phyloP scores from a whole-genome alignment of 1,284 basidiomycete genomes.

The Trametes hirsuta region DNA sequence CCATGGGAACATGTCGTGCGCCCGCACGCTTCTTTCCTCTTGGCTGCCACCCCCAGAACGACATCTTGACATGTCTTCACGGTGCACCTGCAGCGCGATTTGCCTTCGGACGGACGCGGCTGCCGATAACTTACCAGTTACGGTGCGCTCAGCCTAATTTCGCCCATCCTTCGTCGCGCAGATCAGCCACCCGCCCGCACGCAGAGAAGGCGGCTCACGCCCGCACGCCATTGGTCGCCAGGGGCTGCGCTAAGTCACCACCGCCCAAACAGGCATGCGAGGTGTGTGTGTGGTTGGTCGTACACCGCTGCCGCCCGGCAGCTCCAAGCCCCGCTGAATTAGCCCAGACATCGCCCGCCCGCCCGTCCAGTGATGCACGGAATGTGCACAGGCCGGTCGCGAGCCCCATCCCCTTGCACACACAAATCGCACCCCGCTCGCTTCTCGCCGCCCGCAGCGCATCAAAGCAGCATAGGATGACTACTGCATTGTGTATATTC shows the following conservation, averaged over 20 bases:
- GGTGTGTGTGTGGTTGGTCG: background rate
- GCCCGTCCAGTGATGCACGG: too few relatives aligned
- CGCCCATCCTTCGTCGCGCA: background rate
- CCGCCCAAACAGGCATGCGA: constrained; percentile 11
- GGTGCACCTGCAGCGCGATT: background rate
- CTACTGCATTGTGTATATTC: too few relatives aligned
- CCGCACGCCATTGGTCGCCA: constrained; percentile 11
- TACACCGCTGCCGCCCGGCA: background rate
- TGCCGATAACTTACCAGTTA: background rate
- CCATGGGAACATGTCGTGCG: constrained; percentile 8
- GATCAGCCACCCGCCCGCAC: background rate
- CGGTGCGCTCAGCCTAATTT: background rate
- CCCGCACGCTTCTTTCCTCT: background rate
- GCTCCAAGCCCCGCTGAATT: constrained; percentile 20
- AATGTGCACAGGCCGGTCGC: too few relatives aligned
- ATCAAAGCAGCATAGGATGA: too few relatives aligned
- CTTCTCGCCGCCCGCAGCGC: too few relatives aligned
- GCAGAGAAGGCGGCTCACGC: background rate
- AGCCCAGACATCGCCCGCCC: background rate
- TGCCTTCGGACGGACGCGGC: constrained; percentile 1
- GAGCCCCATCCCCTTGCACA: too few relatives aligned
- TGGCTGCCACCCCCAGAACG: background rate
- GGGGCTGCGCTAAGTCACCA: constrained; percentile 10
- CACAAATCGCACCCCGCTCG: too few relatives aligned
- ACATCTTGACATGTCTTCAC: constrained; percentile 12